These are phyloP conservation scores for Podospora comata DNA, from an alignment of 495 filamentous ascomycete species.

Conservation along the genomic window DNA sequence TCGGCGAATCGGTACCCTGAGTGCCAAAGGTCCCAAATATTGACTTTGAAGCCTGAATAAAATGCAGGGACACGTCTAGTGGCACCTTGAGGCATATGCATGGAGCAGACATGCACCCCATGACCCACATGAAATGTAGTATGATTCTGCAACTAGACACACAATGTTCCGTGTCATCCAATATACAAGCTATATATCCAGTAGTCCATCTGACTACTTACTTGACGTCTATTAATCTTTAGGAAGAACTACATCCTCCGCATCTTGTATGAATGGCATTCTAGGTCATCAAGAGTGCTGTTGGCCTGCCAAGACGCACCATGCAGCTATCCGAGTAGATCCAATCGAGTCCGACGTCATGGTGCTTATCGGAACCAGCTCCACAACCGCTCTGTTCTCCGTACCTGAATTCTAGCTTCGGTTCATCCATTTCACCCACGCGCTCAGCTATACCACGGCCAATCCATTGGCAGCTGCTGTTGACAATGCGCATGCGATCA, in stretches of 20 bases:
- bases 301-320: neutral
- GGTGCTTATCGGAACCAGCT: slow-evolving; percentile 17
- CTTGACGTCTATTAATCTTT: too few relatives aligned
- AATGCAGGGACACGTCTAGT: neutral
- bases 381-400: slow-evolving; percentile 6
- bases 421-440: neutral
- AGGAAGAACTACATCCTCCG: neutral
- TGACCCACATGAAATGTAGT: neutral
- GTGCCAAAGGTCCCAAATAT: neutral
- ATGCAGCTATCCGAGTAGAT: neutral
- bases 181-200: neutral
- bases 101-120: neutral
- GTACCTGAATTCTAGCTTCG: neutral
- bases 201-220: too few relatives aligned
- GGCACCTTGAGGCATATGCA: neutral
- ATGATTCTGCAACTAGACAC: neutral
- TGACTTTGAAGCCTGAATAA: neutral
- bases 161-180: neutral
- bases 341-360: slow-evolving; percentile 25
- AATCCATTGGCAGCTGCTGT: neutral
- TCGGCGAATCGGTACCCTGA: too few relatives aligned
- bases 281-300: neutral
- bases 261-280: neutral
- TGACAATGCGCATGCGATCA: neutral
- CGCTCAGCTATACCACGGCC: neutral